phyloP scores from a whole-genome alignment of 768 basidiomycete species.

The Chalciporus pseudorubinellus region DNA sequence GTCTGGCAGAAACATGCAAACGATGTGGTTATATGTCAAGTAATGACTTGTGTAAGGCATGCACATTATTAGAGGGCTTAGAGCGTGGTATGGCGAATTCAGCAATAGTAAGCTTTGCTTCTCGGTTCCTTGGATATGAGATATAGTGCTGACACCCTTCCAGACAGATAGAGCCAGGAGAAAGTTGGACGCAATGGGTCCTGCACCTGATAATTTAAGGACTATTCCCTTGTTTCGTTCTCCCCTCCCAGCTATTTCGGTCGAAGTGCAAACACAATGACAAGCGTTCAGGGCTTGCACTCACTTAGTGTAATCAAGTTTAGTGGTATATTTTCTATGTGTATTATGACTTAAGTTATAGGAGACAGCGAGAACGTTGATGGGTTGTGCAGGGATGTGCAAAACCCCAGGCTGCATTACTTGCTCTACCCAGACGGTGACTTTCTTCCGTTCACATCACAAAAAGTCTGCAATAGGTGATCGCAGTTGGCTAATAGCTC shows the following conservation, averaged over 20 bases:
- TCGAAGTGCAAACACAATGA: slow-evolving; percentile 34
- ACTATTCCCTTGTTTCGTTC: slow-evolving; percentile 71
- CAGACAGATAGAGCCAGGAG: slow-evolving; percentile 69
- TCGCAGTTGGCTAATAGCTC: slow-evolving; percentile 57
- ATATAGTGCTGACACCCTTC: slow-evolving; percentile 10
- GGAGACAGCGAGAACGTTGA: background rate
- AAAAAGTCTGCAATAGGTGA: slow-evolving; percentile 42
- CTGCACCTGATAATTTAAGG: slow-evolving; percentile 64
- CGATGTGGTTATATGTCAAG: slow-evolving; percentile 96
- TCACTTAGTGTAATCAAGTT: background rate
- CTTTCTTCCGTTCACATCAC: slow-evolving; percentile 30
- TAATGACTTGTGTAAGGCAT: slow-evolving; percentile 95
- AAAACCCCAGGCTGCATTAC: background rate
- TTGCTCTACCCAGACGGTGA: slow-evolving; percentile 15
- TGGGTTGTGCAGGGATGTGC: background rate
- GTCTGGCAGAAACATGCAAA: slow-evolving; percentile 72
- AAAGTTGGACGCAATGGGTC: slow-evolving; percentile 56
- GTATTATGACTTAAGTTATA: background rate
- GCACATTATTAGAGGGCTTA: slow-evolving; percentile 84
- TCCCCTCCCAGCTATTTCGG: slow-evolving; percentile 38
- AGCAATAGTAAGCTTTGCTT: slow-evolving; percentile 50
- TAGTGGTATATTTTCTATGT: background rate
- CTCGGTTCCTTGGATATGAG: background rate
- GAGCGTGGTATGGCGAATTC: slow-evolving; percentile 75
- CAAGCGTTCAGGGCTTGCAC: background rate